These are phyloP conservation scores for Colletotrichum sp. DNA, from an alignment of 2,329 filamentous ascomycete species.

Conservation along the genomic window DNA sequence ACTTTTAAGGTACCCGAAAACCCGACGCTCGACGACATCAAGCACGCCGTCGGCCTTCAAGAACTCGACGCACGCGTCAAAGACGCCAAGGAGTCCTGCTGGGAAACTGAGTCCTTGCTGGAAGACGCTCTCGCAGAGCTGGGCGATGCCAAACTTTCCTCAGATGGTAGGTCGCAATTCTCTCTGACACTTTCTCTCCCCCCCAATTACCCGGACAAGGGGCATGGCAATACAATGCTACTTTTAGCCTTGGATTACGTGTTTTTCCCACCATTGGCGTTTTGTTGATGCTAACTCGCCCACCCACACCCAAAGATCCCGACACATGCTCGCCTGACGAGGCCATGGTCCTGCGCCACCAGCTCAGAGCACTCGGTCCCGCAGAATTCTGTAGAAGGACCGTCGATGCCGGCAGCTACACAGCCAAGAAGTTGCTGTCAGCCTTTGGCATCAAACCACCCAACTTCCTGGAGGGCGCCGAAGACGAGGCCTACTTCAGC, in stretches of 20 bases:
- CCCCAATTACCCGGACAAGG: neutral
- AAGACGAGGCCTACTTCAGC: conserved; percentile 78
- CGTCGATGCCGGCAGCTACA: conserved; percentile 71
- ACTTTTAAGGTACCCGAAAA: conserved; percentile 37
- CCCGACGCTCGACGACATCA: conserved; percentile 39
- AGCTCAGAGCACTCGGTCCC: conserved; percentile 79
- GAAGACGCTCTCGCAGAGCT: conserved; percentile 67
- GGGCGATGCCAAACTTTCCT: conserved; percentile 49
- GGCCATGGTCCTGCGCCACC: conserved; percentile 69
- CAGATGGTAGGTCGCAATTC: conserved; percentile 45
- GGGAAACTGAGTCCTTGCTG: conserved; percentile 70
- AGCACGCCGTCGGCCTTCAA: conserved; percentile 33
- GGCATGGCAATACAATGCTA: conserved; percentile 12
- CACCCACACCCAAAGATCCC: conserved; percentile 35
- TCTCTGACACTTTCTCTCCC: neutral
- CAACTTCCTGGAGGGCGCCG: conserved; percentile 71
- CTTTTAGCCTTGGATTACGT: conserved; percentile 16
- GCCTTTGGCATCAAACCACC: conserved; percentile 83
- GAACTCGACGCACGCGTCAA: conserved; percentile 59
- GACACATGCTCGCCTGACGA: conserved; percentile 72
- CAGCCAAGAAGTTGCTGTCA: conserved; percentile 82
- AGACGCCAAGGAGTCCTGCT: conserved; percentile 55
- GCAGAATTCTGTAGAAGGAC: conserved; percentile 77
- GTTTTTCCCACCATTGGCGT: neutral
- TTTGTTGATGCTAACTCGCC: conserved; percentile 12